These are phyloP conservation scores for Solanum sejunctum DNA, from an alignment of 257 asterid genomes.

Conservation along the genomic window DNA sequence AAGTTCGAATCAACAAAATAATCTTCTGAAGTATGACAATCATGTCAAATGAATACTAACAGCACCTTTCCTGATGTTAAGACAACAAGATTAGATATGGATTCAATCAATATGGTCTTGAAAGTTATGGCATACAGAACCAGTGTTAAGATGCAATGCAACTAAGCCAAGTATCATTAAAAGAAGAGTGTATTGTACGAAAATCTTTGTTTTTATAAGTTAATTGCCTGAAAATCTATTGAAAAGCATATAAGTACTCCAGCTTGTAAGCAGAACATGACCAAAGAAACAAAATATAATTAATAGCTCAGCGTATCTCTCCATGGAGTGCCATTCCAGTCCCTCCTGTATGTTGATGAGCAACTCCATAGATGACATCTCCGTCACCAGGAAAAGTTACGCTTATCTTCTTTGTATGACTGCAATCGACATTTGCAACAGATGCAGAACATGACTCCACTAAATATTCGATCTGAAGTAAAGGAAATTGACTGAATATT, in stretches of 20 bases:
- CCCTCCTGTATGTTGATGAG: slow-evolving; percentile 69
- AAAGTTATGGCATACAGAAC: background rate
- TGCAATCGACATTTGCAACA: slow-evolving; percentile 20
- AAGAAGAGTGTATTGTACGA: background rate
- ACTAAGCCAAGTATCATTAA: background rate
- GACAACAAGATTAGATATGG: background rate
- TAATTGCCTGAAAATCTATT: background rate
- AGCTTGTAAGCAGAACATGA: background rate
- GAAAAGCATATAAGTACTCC: background rate
- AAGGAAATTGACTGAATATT: background rate
- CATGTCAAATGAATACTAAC: background rate
- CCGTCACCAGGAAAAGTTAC: slow-evolving; percentile 42
- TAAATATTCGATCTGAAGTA: slow-evolving; percentile 45
- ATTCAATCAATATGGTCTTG: background rate
- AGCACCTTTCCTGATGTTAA: background rate
- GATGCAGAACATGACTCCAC: slow-evolving; percentile 34
- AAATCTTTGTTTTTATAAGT: background rate
- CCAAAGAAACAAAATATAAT: background rate
- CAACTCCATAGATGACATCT: slow-evolving; percentile 54
- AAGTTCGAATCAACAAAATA: background rate
- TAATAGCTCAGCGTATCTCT: slow-evolving; percentile 29
- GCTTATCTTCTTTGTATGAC: slow-evolving; percentile 16
- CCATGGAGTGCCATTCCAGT: slow-evolving; percentile 43
- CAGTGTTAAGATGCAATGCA: background rate
- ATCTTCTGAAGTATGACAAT: too few relatives aligned